These are phyloP conservation scores for Pulveroboletus sp. DNA, from an alignment of 768 basidiomycete genomes.

Conservation along the genomic window DNA sequence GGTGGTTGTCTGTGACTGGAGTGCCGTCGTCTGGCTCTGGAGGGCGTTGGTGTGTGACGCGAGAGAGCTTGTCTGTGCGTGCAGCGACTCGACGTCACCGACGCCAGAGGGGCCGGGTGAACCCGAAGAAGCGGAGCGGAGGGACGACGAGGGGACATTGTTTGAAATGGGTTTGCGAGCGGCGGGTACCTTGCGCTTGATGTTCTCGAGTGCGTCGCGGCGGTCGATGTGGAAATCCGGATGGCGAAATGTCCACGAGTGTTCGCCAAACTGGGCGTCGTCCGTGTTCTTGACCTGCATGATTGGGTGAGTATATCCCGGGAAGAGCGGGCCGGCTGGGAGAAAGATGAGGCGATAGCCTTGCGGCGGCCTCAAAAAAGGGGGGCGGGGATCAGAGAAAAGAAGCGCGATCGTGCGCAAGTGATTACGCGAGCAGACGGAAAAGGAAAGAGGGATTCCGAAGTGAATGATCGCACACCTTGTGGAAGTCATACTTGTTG, in stretches of 20 bases:
- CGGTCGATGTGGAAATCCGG: conserved; percentile 52
- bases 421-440: conserved; percentile 12
- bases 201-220: conserved; percentile 58
- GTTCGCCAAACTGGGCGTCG: conserved; percentile 67
- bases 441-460: conserved; percentile 8
- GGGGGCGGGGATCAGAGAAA: conserved; percentile 15
- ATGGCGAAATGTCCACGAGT: conserved; percentile 54
- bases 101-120: conserved; percentile 25
- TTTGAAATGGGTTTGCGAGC: conserved; percentile 31
- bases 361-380: conserved; percentile 12
- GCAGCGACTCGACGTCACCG: conserved; percentile 26
- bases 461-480: conserved; percentile 54
- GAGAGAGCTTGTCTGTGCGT: conserved; percentile 27
- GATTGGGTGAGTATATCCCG: neutral
- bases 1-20: conserved; percentile 28
- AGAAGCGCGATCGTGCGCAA: conserved; percentile 17
- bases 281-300: conserved; percentile 79
- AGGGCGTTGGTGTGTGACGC: conserved; percentile 29
- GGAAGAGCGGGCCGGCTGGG: conserved; percentile 1
- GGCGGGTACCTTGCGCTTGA: conserved; percentile 56
- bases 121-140: conserved; percentile 22
- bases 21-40: conserved; percentile 27
- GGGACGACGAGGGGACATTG: conserved; percentile 27
- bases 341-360: neutral
- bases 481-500: conserved; percentile 97